Evolutionary conservation across 2,329 filamentous ascomycete species (phyloP), one percentile per base, ranked within the genome.

Genomic region (Claviceps sp.): DNA sequence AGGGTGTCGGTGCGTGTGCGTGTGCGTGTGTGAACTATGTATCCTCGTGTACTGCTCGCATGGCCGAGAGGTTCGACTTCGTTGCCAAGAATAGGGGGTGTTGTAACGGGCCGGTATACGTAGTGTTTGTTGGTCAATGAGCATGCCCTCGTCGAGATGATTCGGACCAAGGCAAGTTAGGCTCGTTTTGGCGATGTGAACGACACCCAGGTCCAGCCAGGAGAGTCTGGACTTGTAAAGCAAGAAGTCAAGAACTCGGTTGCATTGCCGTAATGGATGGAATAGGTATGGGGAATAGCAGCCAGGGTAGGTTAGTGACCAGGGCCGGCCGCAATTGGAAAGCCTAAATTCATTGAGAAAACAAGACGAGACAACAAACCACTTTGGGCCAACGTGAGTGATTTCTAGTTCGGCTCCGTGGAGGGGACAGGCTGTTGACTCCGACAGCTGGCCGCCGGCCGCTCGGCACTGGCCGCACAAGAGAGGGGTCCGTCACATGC

Each of bases 301-400:
- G 41, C 26, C 11, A 43, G 36, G 37, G n/a, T 36, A 30, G 48
- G 14, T 13, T 18, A 16, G 14, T 5, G 24, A 34, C 30, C 30
- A 34, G 30, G 30, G 30, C 30, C 30, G 30, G 30, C 9, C 30
- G 30, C 30, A 34, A 34, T 34, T 34, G 20, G n/a, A 47, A 51
- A 40, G 26, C 6, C 37, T 41, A 50, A 52, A 42, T 47, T 22
- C 7, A 46, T 44, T 14, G 54, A 54, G 56, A 48, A 50, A 57
- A 57, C 51, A 57, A 54, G 41, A 52, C 48, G 54, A 54, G 47
- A 53, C 46, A 51, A 52, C 49, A 52, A 52, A 47, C 11, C 9
- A 42, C 49, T 34, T 44, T 44, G 54, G 48, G 52, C 52, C 20
- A 34, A 30, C n/a, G 34, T 48, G 46, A 48, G 46, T 48, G 38